phyloP scores from a whole-genome alignment of 441 rosid genomes.

The Bruguiera hainesii region DNA sequence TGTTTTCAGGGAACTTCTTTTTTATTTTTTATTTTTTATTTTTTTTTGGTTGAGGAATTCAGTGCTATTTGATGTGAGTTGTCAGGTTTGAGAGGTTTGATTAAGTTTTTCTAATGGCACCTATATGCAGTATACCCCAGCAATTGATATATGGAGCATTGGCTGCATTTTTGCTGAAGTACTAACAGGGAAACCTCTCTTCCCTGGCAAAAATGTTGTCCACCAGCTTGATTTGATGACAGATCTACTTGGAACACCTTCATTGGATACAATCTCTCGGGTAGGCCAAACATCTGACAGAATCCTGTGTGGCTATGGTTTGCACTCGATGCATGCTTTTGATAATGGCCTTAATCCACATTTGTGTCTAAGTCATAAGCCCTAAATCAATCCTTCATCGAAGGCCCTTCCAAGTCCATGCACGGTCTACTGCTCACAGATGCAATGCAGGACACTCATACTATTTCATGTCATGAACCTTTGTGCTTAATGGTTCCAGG shows the following conservation, averaged over 20 bases:
- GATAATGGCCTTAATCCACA: neutral
- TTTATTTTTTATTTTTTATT: no score
- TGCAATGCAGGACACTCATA: no score
- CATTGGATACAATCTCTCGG: slow-evolving; percentile 80
- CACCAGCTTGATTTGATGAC: slow-evolving; percentile 92
- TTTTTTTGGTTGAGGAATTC: no score
- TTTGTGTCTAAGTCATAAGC: neutral
- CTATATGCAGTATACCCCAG: slow-evolving; percentile 80
- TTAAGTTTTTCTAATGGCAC: no score
- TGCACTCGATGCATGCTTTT: neutral
- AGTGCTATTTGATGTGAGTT: no score
- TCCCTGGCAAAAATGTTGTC: slow-evolving; percentile 92
- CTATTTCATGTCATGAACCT: neutral
- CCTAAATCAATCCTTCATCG: neutral
- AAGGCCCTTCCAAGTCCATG: no score
- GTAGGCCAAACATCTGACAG: slow-evolving; percentile 31
- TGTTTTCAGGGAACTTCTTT: no score
- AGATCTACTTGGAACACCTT: slow-evolving; percentile 91
- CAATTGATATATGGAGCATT: slow-evolving; percentile 96
- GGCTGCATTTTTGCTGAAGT: slow-evolving; percentile 98
- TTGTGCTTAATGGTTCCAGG: slow-evolving; percentile 37
- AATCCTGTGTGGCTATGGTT: neutral
- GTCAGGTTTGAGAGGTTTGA: no score
- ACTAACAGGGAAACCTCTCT: slow-evolving; percentile 75
- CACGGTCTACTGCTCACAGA: no score